Conservation (phyloP, 2,329 filamentous ascomycete species). For the Neofusicoccum parvum region DNA sequence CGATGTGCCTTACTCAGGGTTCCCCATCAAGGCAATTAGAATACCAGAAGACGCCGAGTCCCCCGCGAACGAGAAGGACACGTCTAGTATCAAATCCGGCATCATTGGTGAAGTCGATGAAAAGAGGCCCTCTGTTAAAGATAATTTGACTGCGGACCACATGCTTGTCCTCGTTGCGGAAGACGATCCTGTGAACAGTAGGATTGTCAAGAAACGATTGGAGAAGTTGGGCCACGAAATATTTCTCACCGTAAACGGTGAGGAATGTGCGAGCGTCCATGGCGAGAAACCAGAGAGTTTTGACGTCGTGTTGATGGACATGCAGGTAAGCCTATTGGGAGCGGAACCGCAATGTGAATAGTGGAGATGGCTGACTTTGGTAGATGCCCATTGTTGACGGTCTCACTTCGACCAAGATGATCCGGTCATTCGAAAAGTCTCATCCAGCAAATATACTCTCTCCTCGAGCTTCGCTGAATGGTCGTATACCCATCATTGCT, state of each 20-base stretch:
- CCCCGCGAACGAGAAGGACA: background rate
- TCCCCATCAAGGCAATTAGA: constrained; percentile 48
- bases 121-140: constrained; percentile 24
- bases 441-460: constrained; percentile 58
- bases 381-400: constrained; percentile 94
- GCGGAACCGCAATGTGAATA: no score
- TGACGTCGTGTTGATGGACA: constrained; percentile 87
- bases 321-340: constrained; percentile 66
- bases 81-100: constrained; percentile 24
- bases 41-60: constrained; percentile 47
- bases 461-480: constrained; percentile 59
- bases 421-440: constrained; percentile 69
- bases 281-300: constrained; percentile 64
- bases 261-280: constrained; percentile 77
- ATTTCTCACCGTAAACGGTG: constrained; percentile 75
- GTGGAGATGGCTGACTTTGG: background rate
- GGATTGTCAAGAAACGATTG: constrained; percentile 76
- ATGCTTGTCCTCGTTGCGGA: constrained; percentile 78
- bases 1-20: constrained; percentile 37
- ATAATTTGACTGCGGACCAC: constrained; percentile 37
- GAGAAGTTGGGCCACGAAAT: constrained; percentile 76
- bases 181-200: constrained; percentile 85
- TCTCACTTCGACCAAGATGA: constrained; percentile 78
- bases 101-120: constrained; percentile 36
- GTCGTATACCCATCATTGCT: constrained; percentile 78